Percentiles rank a stretch among this genome's conserved stretches.
Evolutionary conservation across 495 filamentous ascomycete species (phyloP).

Genomic region (Thozetella sp.): DNA sequence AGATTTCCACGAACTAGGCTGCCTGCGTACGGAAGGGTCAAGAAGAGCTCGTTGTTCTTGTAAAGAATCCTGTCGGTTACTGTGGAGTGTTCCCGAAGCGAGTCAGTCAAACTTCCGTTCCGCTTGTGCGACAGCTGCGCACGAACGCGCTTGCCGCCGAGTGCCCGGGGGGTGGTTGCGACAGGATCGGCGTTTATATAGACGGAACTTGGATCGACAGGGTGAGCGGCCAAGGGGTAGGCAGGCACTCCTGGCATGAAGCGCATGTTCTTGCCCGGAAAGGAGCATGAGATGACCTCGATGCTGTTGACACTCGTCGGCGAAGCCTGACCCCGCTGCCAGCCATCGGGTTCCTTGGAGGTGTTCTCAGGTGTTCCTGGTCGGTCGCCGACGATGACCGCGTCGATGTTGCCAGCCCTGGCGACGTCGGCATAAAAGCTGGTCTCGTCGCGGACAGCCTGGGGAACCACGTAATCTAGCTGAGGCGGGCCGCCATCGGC

Average conservation of each 20-base stretch:
- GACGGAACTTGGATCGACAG: constrained; percentile 55
- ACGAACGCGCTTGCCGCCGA: constrained; percentile 54
- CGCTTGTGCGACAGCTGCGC: constrained; percentile 48
- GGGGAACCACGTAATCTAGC: constrained; percentile 31
- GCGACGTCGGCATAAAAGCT: constrained; percentile 52
- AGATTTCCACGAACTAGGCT: constrained; percentile 83
- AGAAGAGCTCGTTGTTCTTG: constrained; percentile 56
- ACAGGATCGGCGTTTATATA: constrained; percentile 44
- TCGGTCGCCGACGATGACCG: constrained; percentile 37
- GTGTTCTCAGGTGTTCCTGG: constrained; percentile 41
- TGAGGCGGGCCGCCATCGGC: constrained; percentile 38
- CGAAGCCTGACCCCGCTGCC: constrained; percentile 38
- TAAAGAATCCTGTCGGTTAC: constrained; percentile 46
- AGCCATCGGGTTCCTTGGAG: constrained; percentile 10
- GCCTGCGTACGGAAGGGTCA: constrained; percentile 72
- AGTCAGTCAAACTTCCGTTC: constrained; percentile 74
- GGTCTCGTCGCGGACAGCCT: constrained; percentile 21
- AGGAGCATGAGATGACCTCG: constrained; percentile 79
- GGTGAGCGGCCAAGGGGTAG: constrained; percentile 61
- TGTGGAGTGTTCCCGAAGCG: constrained; percentile 71
- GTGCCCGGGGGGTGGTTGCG: constrained; percentile 51
- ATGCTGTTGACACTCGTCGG: constrained; percentile 54
- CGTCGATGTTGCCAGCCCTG: constrained; percentile 46
- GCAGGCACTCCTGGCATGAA: constrained; percentile 40
- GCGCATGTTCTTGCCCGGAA: constrained; percentile 67